phyloP scores from a whole-genome alignment of 2,329 filamentous ascomycete species.

The Diplocarpon mali region DNA sequence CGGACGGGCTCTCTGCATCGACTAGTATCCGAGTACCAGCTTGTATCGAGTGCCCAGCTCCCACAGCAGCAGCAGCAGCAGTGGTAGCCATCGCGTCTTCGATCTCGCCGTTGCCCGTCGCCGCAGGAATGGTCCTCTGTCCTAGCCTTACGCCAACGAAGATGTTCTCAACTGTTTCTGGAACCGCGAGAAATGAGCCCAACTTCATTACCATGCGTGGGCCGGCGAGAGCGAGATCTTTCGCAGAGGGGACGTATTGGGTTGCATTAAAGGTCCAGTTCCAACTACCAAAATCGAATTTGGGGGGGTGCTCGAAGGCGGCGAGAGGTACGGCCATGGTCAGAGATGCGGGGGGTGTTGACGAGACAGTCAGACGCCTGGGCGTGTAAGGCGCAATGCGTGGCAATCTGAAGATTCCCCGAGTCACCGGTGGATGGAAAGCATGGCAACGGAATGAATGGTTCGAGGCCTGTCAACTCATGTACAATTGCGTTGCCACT shows the following conservation, averaged over 20 bases:
- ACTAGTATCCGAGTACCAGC: conserved; percentile 22
- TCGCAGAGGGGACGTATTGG: conserved; percentile 50
- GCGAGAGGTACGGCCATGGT: conserved; percentile 17
- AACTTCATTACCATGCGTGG: conserved; percentile 61
- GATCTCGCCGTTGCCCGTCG: conserved; percentile 36
- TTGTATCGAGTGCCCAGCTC: conserved; percentile 16
- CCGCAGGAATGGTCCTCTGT: conserved; percentile 47
- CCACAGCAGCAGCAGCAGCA: conserved; percentile 34
- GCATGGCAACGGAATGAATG: too few relatives aligned
- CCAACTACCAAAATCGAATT: conserved; percentile 41
- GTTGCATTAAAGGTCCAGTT: conserved; percentile 42
- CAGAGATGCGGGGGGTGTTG: not conserved
- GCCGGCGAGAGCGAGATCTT: conserved; percentile 57
- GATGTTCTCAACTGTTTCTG: conserved; percentile 47
- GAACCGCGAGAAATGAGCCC: conserved; percentile 48
- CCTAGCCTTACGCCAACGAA: conserved; percentile 36
- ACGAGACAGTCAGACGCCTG: too few relatives aligned
- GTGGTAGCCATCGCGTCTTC: conserved; percentile 31
- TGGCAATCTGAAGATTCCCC: too few relatives aligned
- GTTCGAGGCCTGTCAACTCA: too few relatives aligned
- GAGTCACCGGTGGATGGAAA: too few relatives aligned
- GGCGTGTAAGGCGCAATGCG: too few relatives aligned
- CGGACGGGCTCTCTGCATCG: conserved; percentile 32
- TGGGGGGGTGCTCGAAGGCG: conserved; percentile 17
- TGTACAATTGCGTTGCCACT: not conserved